phyloP scores from a whole-genome alignment of 768 basidiomycete species.

The Crepidotus variabilis region DNA sequence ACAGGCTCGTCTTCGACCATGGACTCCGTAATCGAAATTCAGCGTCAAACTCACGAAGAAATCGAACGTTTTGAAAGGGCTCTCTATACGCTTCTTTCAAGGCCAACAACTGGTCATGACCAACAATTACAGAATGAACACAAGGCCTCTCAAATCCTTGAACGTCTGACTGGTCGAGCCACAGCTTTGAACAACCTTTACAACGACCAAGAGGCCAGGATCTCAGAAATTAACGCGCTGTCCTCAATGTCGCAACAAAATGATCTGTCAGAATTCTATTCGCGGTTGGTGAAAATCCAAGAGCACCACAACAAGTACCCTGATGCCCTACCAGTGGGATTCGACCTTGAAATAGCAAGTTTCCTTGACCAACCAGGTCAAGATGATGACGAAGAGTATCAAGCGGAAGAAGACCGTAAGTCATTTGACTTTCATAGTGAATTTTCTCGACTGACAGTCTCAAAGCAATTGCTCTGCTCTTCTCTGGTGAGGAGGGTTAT shows the following conservation, averaged over 20 bases:
- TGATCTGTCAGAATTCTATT: slow-evolving; percentile 92
- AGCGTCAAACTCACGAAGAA: slow-evolving; percentile 94
- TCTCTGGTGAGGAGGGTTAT: slow-evolving; percentile 95
- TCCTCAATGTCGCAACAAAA: slow-evolving; percentile 56
- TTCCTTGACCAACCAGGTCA: slow-evolving; percentile 76
- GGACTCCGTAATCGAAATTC: slow-evolving; percentile 94
- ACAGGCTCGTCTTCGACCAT: slow-evolving; percentile 35
- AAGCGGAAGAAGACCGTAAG: slow-evolving; percentile 86
- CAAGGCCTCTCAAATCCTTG: slow-evolving; percentile 85
- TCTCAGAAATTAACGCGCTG: slow-evolving; percentile 60
- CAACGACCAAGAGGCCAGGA: slow-evolving; percentile 69
- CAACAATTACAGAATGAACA: slow-evolving; percentile 73
- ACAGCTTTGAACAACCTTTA: slow-evolving; percentile 68
- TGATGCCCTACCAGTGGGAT: slow-evolving; percentile 75
- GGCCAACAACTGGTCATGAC: slow-evolving; percentile 61
- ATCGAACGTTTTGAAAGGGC: slow-evolving; percentile 89
- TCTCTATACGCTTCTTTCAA: slow-evolving; percentile 78
- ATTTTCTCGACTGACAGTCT: slow-evolving; percentile 6
- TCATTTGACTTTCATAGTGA: slow-evolving; percentile 17
- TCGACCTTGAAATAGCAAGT: slow-evolving; percentile 80
- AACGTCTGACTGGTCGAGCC: slow-evolving; percentile 72
- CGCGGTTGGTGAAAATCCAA: slow-evolving; percentile 92
- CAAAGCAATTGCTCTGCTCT: slow-evolving; percentile 74
- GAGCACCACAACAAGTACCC: slow-evolving; percentile 97
- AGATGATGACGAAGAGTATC: slow-evolving; percentile 62